These are phyloP conservation scores for Tagetes erecta DNA, from an alignment of 129 eudicot species.

Conservation along the genomic window DNA sequence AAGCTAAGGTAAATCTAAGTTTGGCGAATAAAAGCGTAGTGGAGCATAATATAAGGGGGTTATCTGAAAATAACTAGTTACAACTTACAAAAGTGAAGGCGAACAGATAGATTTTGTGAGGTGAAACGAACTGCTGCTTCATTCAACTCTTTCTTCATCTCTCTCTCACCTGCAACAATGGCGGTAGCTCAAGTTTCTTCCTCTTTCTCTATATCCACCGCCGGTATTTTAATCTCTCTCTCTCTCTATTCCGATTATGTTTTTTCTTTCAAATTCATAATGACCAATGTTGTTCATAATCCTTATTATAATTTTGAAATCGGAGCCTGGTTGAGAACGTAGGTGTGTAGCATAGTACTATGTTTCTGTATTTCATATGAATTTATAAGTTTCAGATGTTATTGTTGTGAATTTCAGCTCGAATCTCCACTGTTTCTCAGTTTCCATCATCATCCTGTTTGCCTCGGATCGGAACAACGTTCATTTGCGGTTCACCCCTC, in stretches of 20 bases:
- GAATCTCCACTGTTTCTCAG: slow-evolving; percentile 11
- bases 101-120: slow-evolving; percentile 41
- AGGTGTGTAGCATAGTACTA: background rate
- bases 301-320: background rate
- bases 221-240: slow-evolving; percentile 37
- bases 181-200: slow-evolving; percentile 58
- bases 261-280: background rate
- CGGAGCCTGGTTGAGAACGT: slow-evolving; percentile 11
- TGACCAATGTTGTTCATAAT: background rate
- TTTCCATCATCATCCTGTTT: slow-evolving; percentile 17
- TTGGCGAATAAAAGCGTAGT: no score
- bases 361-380: background rate
- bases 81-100: background rate
- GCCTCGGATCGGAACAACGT: slow-evolving; percentile 35
- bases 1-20: no score
- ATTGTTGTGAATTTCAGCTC: slow-evolving; percentile 33
- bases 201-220: slow-evolving; percentile 46
- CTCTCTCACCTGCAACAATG: slow-evolving; percentile 34
- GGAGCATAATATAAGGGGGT: background rate
- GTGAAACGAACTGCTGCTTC: slow-evolving; percentile 33
- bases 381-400: background rate
- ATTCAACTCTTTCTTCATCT: background rate
- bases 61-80: background rate
- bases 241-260: background rate
- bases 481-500: slow-evolving; percentile 29